phyloP scores from a whole-genome alignment of 169 alveolate genomes.

The Cryptosporidium sp. region DNA sequence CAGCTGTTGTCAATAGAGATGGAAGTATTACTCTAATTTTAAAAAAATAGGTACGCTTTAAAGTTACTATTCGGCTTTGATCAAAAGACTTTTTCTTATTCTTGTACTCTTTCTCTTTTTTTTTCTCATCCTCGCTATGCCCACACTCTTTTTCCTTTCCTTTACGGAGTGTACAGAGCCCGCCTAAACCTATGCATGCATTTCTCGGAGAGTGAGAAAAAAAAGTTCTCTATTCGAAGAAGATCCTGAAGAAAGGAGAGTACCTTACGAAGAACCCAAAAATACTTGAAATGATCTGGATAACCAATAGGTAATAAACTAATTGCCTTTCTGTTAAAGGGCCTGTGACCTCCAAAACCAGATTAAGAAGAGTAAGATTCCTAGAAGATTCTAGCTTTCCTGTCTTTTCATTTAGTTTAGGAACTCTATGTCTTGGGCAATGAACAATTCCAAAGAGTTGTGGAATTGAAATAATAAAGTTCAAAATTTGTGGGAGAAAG shows the following conservation, averaged over 20 bases:
- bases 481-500: constrained; percentile 93
- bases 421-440: constrained; percentile 95
- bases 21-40: neutral
- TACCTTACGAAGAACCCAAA: constrained; percentile 88
- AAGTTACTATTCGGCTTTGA: neutral
- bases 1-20: neutral
- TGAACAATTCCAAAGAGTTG: constrained; percentile 89
- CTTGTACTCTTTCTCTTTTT: no score
- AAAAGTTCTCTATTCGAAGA: constrained; percentile 18
- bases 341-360: constrained; percentile 87
- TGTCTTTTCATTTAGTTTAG: constrained; percentile 86
- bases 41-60: neutral
- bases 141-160: neutral
- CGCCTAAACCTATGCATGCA: neutral
- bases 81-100: no score
- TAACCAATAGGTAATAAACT: constrained; percentile 81
- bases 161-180: neutral
- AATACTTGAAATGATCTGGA: constrained; percentile 86
- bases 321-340: constrained; percentile 89
- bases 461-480: constrained; percentile 91
- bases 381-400: constrained; percentile 85
- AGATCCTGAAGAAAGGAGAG: constrained; percentile 20
- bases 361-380: constrained; percentile 90
- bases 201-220: neutral
- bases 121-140: neutral